Base-by-base conservation (phyloP, 2,329 filamentous ascomycete genomes). In the Lasiodiplodia hormozganensis region DNA sequence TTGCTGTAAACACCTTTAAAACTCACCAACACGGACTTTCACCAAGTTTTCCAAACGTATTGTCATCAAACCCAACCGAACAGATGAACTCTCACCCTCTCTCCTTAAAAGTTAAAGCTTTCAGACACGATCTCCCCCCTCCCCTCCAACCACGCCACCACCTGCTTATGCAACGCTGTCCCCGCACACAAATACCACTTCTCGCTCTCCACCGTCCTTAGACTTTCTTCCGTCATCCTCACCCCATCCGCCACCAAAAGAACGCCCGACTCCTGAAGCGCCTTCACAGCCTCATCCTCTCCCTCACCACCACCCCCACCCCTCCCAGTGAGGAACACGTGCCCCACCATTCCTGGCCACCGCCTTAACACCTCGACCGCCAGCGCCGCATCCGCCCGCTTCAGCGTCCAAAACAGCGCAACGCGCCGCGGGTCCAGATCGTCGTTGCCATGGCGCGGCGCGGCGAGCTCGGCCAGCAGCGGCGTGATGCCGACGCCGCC, bases 401-500 rank as follows among this genome's bases (percentile, higher is more conserved):
- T 82, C 4, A 94, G 72, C 1, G 87, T 89, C 93, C 93, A 96
- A 1, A 93, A 82, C 4, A 96, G 75, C 31, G 74, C 80, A 47
- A 96, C 75, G 3, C 77, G 56, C 2, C 57, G 67, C 11, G 36
- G 53, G 69, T 82, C 77, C 0, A 93, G 75, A 7, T 34, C 10
- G 31, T 2, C 31, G 10, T 34, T 7, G 10, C 28, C 28, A 31
- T 31, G 28, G 28, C 7, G 31, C 31, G 31, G 31, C 31, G 31
- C 6, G 85, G 58, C 40, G 25, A 89, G 84, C 72, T 93, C 91
- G 0, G 89, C 88, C n/a, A 96, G 82, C 3, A 96, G 73, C 1
- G 93, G 93, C 34, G 93, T 97, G 70, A 96, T 92, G 0, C 93
- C 93, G 7, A 97, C 91, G 3, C 93, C 93, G 0, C 88, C 92